Evolutionary conservation across 345 rosid species (phyloP).

Genomic region (Ceriops tagal): DNA sequence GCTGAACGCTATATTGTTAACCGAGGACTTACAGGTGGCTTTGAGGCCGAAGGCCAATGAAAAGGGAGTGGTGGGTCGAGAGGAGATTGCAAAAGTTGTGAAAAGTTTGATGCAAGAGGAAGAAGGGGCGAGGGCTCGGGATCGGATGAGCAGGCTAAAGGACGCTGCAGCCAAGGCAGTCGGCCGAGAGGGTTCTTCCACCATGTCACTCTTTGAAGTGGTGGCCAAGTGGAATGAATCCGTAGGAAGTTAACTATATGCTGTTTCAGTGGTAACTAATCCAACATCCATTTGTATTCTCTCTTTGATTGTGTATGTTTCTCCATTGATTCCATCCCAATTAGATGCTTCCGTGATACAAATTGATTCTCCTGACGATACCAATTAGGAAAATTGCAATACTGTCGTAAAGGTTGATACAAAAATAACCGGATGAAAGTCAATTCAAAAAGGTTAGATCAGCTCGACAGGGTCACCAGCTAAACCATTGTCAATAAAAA

Average conservation of each 20-base stretch:
- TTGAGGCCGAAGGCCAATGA: neutral
- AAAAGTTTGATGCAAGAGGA: constrained; percentile 4
- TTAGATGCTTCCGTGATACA: too few species aligned
- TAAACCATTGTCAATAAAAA: too few species aligned
- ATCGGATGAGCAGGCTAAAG: neutral
- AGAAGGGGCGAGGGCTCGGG: neutral
- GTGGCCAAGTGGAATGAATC: neutral
- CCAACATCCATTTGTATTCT: neutral
- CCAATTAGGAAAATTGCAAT: too few species aligned
- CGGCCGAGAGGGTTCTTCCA: constrained; percentile 5
- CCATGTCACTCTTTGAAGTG: neutral
- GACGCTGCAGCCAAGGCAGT: neutral
- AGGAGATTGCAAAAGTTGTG: constrained; percentile 10
- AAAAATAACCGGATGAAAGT: too few species aligned
- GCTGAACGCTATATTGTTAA: constrained; percentile 8
- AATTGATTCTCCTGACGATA: too few species aligned
- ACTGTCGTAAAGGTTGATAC: too few species aligned
- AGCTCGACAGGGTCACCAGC: too few species aligned
- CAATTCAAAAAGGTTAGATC: too few species aligned
- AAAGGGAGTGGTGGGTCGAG: constrained; percentile 6
- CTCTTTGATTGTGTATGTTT: too few species aligned
- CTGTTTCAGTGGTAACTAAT: neutral
- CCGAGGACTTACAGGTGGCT: constrained; percentile 1
- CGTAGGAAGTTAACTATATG: neutral
- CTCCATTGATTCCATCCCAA: too few species aligned